A percentile compares a stretch with the other conserved stretches of the same genome.
Conservation (phyloP, 257 asterid genomes). For the Eustoma russellianum region DNA sequence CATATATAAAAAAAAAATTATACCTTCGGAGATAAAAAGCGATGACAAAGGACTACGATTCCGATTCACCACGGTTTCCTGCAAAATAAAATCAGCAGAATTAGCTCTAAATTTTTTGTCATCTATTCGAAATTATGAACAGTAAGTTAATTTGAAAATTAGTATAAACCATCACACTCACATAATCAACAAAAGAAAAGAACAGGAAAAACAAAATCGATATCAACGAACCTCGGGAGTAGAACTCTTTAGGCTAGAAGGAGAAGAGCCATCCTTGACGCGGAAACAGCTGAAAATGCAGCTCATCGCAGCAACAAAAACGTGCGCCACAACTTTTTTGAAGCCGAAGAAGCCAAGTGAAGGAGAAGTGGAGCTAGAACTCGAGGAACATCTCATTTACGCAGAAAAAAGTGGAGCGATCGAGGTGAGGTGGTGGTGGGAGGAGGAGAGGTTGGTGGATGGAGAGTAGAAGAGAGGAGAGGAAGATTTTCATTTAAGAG, state of each 20-base stretch:
- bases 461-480: slow-evolving; percentile 8
- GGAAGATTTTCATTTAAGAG: no score
- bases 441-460: slow-evolving; percentile 1
- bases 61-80: slow-evolving; percentile 44
- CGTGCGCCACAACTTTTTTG: slow-evolving; percentile 2
- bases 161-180: not conserved
- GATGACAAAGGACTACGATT: slow-evolving; percentile 64
- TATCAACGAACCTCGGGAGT: not conserved
- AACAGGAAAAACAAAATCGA: no score
- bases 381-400: slow-evolving; percentile 14
- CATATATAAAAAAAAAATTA: not conserved
- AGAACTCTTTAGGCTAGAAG: slow-evolving; percentile 2
- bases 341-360: slow-evolving; percentile 1
- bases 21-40: slow-evolving; percentile 60
- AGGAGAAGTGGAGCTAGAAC: slow-evolving; percentile 3
- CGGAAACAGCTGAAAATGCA: slow-evolving; percentile 68
- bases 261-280: slow-evolving; percentile 22
- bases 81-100: slow-evolving; percentile 9
- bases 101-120: not conserved
- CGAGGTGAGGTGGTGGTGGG: not conserved
- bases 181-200: not conserved
- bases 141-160: no score
- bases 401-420: not conserved
- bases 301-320: slow-evolving; percentile 42
- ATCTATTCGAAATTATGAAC: not conserved